These are phyloP conservation scores for Diaporthe caulivora DNA, from an alignment of 2,329 filamentous ascomycete genomes.

Conservation along the genomic window DNA sequence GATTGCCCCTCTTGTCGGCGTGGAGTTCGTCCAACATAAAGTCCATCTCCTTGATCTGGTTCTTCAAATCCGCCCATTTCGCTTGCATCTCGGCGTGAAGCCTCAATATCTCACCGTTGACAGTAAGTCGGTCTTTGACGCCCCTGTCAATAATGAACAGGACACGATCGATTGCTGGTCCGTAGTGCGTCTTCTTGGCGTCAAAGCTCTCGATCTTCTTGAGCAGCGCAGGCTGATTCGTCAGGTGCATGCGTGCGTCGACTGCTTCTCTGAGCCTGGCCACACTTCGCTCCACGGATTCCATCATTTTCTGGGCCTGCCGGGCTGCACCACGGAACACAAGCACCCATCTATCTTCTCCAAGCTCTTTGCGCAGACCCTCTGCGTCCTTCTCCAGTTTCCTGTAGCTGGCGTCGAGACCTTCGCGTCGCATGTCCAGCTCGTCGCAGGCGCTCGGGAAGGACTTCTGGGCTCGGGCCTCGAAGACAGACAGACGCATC, in stretches of 20 bases:
- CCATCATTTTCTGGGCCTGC: slow-evolving; percentile 96
- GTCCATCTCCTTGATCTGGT: slow-evolving; percentile 83
- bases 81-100: slow-evolving; percentile 87
- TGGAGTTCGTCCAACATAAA: slow-evolving; percentile 79
- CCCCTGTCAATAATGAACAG: slow-evolving; percentile 94
- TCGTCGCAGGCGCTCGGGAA: slow-evolving; percentile 95
- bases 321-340: slow-evolving; percentile 94
- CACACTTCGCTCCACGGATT: slow-evolving; percentile 91
- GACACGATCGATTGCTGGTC: slow-evolving; percentile 91
- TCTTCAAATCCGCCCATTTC: slow-evolving; percentile 83
- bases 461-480: slow-evolving; percentile 78
- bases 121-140: slow-evolving; percentile 93
- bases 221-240: slow-evolving; percentile 75
- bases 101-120: slow-evolving; percentile 94
- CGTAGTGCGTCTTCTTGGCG: slow-evolving; percentile 93
- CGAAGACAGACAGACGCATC: slow-evolving; percentile 91
- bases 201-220: slow-evolving; percentile 96
- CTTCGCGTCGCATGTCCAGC: slow-evolving; percentile 78
- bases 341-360: slow-evolving; percentile 95
- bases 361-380: slow-evolving; percentile 87
- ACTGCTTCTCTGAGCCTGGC: slow-evolving; percentile 84
- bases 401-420: slow-evolving; percentile 87
- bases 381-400: slow-evolving; percentile 93
- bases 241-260: slow-evolving; percentile 79
- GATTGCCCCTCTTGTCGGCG: slow-evolving; percentile 72